phyloP scores from a whole-genome alignment of 768 basidiomycete species.

The Suillus subalutaceus region DNA sequence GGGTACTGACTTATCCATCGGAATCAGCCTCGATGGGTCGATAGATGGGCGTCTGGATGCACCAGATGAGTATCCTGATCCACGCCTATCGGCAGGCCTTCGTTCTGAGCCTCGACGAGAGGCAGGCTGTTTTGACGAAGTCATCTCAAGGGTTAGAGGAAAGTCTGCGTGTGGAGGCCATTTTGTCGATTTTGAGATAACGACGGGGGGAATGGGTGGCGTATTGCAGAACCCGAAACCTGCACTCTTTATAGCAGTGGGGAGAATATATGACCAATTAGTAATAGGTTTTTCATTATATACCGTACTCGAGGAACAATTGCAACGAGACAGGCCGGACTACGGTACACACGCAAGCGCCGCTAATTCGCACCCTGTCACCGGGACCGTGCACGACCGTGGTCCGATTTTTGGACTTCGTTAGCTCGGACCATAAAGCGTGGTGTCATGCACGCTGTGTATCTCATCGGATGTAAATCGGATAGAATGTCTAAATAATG shows the following conservation, averaged over 20 bases:
- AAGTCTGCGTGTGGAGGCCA: constrained; percentile 25
- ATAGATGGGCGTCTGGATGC: constrained; percentile 72
- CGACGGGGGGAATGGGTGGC: not conserved
- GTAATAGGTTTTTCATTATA: not conserved
- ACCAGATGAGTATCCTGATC: constrained; percentile 47
- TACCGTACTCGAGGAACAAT: not conserved
- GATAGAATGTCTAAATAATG: constrained; percentile 11
- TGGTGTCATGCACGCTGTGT: not conserved
- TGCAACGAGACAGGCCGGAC: not conserved
- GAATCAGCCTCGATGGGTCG: constrained; percentile 74
- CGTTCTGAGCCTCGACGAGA: constrained; percentile 51
- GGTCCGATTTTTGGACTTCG: not conserved
- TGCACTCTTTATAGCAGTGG: constrained; percentile 13
- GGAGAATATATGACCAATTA: constrained; percentile 13
- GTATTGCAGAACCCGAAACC: constrained; percentile 5
- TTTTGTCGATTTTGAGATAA: constrained; percentile 17
- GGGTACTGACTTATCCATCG: constrained; percentile 72
- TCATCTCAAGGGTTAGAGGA: constrained; percentile 36
- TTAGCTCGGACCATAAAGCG: constrained; percentile 6
- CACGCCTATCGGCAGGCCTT: constrained; percentile 47
- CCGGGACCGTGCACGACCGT: not conserved
- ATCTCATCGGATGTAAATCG: constrained; percentile 10
- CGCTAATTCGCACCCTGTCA: constrained; percentile 5
- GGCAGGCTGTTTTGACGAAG: constrained; percentile 30
- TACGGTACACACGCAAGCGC: not conserved